Conservation (phyloP, 495 filamentous ascomycete species). For the Aspergillus hancockii region DNA sequence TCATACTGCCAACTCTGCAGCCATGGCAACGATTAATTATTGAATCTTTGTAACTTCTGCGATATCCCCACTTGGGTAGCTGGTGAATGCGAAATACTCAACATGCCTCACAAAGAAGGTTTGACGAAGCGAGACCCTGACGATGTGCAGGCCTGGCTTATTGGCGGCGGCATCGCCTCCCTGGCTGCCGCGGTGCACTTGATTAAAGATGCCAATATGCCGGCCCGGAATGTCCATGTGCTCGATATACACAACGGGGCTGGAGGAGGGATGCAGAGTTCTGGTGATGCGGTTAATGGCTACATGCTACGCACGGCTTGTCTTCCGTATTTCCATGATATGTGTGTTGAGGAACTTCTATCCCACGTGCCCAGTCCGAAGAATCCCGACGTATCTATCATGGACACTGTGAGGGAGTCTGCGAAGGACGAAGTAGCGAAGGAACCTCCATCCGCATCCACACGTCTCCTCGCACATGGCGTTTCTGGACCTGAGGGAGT, state of each 20-base stretch:
- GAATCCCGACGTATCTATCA: constrained; percentile 11
- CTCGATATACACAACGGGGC: constrained; percentile 27
- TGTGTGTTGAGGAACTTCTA: constrained; percentile 37
- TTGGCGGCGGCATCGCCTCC: constrained; percentile 46
- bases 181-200: constrained; percentile 40
- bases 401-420: constrained; percentile 19
- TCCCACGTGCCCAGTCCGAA: constrained; percentile 24
- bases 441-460: neutral
- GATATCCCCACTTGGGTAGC: too few species aligned
- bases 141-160: constrained; percentile 36
- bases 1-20: too few species aligned
- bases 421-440: constrained; percentile 7
- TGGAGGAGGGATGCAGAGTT: constrained; percentile 34
- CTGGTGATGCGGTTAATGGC: constrained; percentile 26
- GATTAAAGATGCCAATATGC: constrained; percentile 39
- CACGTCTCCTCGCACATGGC: constrained; percentile 6
- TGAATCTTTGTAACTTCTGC: too few species aligned
- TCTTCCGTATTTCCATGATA: constrained; percentile 36
- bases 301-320: constrained; percentile 32
- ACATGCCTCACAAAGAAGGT: neutral
- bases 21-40: too few species aligned
- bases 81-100: neutral
- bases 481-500: constrained; percentile 2
- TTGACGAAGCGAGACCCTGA: constrained; percentile 23
- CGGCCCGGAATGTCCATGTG: constrained; percentile 36